Evolutionary conservation across 768 basidiomycete species (phyloP).

Genomic region (Nidula microcarpa): DNA sequence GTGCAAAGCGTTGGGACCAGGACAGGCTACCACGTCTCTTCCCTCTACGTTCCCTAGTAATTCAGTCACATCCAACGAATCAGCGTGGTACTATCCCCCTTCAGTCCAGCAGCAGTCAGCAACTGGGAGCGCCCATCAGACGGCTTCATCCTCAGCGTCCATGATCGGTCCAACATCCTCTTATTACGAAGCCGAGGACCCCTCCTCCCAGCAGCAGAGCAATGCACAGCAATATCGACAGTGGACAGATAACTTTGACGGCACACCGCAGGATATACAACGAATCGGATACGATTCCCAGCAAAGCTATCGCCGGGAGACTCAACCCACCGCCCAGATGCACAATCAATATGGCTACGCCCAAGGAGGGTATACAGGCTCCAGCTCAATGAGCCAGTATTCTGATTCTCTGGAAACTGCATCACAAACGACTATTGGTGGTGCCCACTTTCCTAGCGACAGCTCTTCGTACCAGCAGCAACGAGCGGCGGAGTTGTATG

Average conservation of each 20-base stretch:
- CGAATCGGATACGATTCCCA: slow-evolving; percentile 5
- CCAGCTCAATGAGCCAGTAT: slow-evolving; percentile 15
- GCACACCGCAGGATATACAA: slow-evolving; percentile 18
- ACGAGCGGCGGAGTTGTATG: slow-evolving; percentile 12
- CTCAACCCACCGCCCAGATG: slow-evolving; percentile 8
- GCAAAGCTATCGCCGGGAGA: slow-evolving; percentile 12
- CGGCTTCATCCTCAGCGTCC: slow-evolving; percentile 17
- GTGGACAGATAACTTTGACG: slow-evolving; percentile 28
- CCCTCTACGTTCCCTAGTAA: not conserved
- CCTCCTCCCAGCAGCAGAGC: slow-evolving; percentile 18
- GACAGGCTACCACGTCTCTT: no score
- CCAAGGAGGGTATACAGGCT: slow-evolving; percentile 20
- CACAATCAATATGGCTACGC: slow-evolving; percentile 21
- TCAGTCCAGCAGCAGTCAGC: not conserved
- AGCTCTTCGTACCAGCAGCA: not conserved
- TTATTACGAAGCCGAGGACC: slow-evolving; percentile 48
- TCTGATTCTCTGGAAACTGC: slow-evolving; percentile 9
- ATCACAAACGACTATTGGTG: slow-evolving; percentile 13
- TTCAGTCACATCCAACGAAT: slow-evolving; percentile 5
- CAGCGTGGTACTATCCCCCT: slow-evolving; percentile 16
- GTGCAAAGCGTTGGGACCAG: no score
- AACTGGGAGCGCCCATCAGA: slow-evolving; percentile 5
- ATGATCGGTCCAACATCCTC: slow-evolving; percentile 57
- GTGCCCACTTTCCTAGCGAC: slow-evolving; percentile 1
- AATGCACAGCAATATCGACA: slow-evolving; percentile 38